Conservation (phyloP, 1,284 basidiomycete species). For the Trametes pubescens region DNA sequence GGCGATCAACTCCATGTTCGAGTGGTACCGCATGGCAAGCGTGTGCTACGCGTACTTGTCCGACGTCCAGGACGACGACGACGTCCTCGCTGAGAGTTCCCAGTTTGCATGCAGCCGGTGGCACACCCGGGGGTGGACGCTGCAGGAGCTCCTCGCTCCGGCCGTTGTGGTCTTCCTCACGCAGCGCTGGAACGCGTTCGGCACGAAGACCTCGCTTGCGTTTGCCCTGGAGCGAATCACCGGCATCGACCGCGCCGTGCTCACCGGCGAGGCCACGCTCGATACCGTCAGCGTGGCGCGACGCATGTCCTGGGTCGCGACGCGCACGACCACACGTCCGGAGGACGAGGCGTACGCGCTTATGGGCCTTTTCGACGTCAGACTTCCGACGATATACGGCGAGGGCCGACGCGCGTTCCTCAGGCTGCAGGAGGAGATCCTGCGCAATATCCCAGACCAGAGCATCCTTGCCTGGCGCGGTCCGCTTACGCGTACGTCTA, state of each 20-base stretch:
- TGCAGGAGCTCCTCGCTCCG: constrained; percentile 20
- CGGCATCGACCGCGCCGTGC: constrained; percentile 3
- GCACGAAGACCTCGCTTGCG: constrained; percentile 11
- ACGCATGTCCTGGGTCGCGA: constrained; percentile 15
- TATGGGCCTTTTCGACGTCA: constrained; percentile 17
- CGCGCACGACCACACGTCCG: constrained; percentile 7
- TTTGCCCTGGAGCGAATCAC: constrained; percentile 5
- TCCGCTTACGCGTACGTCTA: neutral
- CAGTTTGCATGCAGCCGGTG: constrained; percentile 8
- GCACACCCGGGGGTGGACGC: constrained; percentile 11
- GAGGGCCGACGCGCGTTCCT: constrained; percentile 19
- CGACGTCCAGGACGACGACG: constrained; percentile 15
- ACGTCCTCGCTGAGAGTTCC: neutral
- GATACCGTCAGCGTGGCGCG: constrained; percentile 15
- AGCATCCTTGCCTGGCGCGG: constrained; percentile 12
- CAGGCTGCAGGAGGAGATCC: constrained; percentile 18
- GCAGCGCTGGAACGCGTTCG: constrained; percentile 8
- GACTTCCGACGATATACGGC: constrained; percentile 17
- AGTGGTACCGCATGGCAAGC: constrained; percentile 11
- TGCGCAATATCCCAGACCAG: constrained; percentile 17
- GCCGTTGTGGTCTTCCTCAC: constrained; percentile 11
- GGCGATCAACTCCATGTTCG: constrained; percentile 18
- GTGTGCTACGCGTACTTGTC: constrained; percentile 20
- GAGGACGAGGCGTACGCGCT: constrained; percentile 21
- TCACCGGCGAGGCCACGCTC: constrained; percentile 6